Evolutionary conservation across 1,284 basidiomycete genomes (phyloP).

Genomic region (Macrocybe sp.): DNA sequence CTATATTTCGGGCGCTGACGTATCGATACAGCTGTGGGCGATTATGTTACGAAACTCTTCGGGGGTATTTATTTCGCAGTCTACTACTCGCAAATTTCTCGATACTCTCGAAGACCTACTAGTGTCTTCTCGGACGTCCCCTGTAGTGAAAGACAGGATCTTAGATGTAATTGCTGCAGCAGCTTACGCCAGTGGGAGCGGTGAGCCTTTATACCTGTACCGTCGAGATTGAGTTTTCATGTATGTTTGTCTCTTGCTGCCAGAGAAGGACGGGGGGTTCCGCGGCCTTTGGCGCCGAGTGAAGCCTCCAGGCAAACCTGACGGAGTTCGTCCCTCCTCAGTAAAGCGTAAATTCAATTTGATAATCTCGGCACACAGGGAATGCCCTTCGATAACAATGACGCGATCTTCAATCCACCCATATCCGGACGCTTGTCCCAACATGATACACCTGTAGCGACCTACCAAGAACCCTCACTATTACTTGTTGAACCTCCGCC

Average conservation of each 20-base stretch:
- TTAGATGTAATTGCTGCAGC: constrained; percentile 71
- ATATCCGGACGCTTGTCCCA: constrained; percentile 24
- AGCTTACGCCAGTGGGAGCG: constrained; percentile 51
- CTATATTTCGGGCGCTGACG: neutral
- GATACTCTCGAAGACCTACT: constrained; percentile 70
- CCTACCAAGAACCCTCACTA: constrained; percentile 28
- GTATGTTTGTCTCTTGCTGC: constrained; percentile 8
- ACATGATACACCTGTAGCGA: constrained; percentile 24
- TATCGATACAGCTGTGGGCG: constrained; percentile 62
- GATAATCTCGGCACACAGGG: constrained; percentile 34
- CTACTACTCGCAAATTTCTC: constrained; percentile 69
- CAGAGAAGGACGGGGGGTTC: constrained; percentile 41
- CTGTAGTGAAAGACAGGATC: constrained; percentile 68
- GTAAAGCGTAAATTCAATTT: neutral
- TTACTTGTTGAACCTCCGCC: constrained; percentile 17
- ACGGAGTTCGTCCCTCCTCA: constrained; percentile 41
- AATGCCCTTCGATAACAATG: constrained; percentile 67
- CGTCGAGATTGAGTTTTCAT: neutral
- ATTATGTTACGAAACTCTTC: constrained; percentile 75
- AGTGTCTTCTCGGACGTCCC: constrained; percentile 51
- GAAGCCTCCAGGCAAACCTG: constrained; percentile 65
- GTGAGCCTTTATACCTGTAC: constrained; percentile 26
- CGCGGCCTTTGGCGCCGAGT: constrained; percentile 63
- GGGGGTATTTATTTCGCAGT: constrained; percentile 60
- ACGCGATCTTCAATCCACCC: constrained; percentile 73